A percentile compares a stretch with the other conserved stretches of the same genome.
phyloP scores from a whole-genome alignment of 768 basidiomycete genomes.

The Agrocybe pediades region DNA sequence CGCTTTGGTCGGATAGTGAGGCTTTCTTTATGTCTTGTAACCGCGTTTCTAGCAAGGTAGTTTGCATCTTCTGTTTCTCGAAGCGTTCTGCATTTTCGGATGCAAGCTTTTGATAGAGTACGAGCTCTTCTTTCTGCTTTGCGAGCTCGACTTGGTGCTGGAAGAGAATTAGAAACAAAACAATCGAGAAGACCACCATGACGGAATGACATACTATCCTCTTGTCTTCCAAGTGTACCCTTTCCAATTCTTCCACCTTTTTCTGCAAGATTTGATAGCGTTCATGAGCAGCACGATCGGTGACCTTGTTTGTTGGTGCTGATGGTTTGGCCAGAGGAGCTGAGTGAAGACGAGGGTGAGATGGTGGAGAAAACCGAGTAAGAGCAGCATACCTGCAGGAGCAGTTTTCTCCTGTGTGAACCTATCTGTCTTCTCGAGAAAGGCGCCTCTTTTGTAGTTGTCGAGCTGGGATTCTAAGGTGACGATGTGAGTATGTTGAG shows the following conservation, averaged over 20 bases:
- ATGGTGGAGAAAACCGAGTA: not conserved
- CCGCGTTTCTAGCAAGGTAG: constrained; percentile 54
- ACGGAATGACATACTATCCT: constrained; percentile 47
- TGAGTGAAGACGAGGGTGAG: constrained; percentile 2
- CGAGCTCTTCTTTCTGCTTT: constrained; percentile 57
- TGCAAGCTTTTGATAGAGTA: constrained; percentile 44
- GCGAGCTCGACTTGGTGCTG: constrained; percentile 68
- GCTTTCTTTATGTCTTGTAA: constrained; percentile 62
- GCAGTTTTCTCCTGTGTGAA: constrained; percentile 49
- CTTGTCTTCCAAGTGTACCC: constrained; percentile 65
- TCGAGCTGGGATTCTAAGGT: constrained; percentile 45
- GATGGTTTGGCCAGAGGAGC: constrained; percentile 25
- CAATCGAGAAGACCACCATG: not conserved
- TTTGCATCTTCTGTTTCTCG: constrained; percentile 68
- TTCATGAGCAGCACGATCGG: constrained; percentile 35
- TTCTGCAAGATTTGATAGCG: constrained; percentile 57
- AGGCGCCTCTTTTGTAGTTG: constrained; percentile 57
- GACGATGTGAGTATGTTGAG: not conserved
- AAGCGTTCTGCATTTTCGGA: constrained; percentile 53
- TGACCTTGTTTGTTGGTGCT: constrained; percentile 17
- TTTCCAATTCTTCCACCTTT: constrained; percentile 67
- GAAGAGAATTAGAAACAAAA: not conserved
- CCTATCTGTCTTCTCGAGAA: constrained; percentile 57
- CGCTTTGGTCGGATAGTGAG: constrained; percentile 50
- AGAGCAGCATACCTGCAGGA: constrained; percentile 35